phyloP scores from a whole-genome alignment of 116 monocot species.

The Zostera marina region DNA sequence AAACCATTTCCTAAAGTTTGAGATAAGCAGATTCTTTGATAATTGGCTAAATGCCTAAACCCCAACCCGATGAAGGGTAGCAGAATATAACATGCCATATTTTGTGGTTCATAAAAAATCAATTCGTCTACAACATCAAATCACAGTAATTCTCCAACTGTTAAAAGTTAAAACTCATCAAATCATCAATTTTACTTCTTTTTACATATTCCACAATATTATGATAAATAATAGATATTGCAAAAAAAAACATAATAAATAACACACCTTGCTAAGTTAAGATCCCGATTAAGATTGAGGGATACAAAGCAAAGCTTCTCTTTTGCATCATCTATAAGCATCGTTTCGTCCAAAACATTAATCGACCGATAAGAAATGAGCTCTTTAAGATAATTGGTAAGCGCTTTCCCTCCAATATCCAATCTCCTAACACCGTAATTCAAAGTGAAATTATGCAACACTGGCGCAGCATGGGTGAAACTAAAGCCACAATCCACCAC shows the following conservation, averaged over 20 bases:
- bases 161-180: background rate
- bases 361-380: slow-evolving; percentile 71
- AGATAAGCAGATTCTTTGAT: too few species aligned
- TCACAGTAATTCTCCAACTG: background rate
- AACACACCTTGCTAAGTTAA: slow-evolving; percentile 56
- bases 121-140: background rate
- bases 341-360: slow-evolving; percentile 91
- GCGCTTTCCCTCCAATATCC: slow-evolving; percentile 82
- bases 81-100: background rate
- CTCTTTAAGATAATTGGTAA: slow-evolving; percentile 94
- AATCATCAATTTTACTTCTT: too few species aligned
- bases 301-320: slow-evolving; percentile 95
- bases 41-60: too few species aligned
- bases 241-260: background rate
- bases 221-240: background rate
- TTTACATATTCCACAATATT: background rate
- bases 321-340: slow-evolving; percentile 82
- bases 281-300: slow-evolving; percentile 55
- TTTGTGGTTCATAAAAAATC: background rate
- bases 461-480: slow-evolving; percentile 74
- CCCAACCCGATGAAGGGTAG: too few species aligned
- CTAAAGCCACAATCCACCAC: slow-evolving; percentile 95
- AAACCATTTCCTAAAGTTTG: too few species aligned
- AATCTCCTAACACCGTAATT: slow-evolving; percentile 71
- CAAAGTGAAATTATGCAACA: slow-evolving; percentile 72